Evolutionary conservation across 768 basidiomycete genomes (phyloP).

Genomic region (Russula virescens): DNA sequence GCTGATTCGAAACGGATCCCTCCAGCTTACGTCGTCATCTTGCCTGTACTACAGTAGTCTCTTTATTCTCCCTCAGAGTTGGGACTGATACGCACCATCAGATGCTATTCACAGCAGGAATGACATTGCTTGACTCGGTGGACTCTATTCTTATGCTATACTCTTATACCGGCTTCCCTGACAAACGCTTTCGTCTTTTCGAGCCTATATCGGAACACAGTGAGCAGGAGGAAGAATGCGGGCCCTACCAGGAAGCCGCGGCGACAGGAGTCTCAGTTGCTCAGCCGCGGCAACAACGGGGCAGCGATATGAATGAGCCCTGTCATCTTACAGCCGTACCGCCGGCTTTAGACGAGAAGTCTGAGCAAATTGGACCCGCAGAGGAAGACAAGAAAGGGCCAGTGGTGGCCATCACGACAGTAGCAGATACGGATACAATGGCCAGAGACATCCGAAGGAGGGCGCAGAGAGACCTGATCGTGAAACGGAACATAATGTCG

Average conservation of each 20-base stretch:
- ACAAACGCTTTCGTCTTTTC: slow-evolving; percentile 45
- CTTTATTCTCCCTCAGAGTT: background rate
- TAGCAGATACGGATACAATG: background rate
- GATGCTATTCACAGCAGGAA: slow-evolving; percentile 84
- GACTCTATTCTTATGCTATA: slow-evolving; percentile 89
- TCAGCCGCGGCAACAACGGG: no score
- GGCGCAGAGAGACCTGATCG: slow-evolving; percentile 23
- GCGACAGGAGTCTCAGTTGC: background rate
- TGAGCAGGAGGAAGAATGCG: background rate
- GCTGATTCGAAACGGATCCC: slow-evolving; percentile 48
- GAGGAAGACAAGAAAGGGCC: slow-evolving; percentile 1
- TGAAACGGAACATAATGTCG: slow-evolving; percentile 62
- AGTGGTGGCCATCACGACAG: background rate
- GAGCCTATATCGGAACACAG: slow-evolving; percentile 27
- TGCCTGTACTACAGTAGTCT: slow-evolving; percentile 66
- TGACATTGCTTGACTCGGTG: slow-evolving; percentile 78
- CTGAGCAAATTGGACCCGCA: background rate
- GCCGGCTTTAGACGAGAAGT: background rate
- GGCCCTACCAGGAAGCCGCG: background rate
- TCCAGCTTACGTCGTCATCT: slow-evolving; percentile 61
- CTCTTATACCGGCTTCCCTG: slow-evolving; percentile 71
- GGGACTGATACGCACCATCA: slow-evolving; percentile 28
- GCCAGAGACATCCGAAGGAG: slow-evolving; percentile 6
- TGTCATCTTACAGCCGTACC: background rate
- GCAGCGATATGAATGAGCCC: no score